phyloP scores from a whole-genome alignment of 2,329 filamentous ascomycete genomes.

The Teratosphaeria destructans region DNA sequence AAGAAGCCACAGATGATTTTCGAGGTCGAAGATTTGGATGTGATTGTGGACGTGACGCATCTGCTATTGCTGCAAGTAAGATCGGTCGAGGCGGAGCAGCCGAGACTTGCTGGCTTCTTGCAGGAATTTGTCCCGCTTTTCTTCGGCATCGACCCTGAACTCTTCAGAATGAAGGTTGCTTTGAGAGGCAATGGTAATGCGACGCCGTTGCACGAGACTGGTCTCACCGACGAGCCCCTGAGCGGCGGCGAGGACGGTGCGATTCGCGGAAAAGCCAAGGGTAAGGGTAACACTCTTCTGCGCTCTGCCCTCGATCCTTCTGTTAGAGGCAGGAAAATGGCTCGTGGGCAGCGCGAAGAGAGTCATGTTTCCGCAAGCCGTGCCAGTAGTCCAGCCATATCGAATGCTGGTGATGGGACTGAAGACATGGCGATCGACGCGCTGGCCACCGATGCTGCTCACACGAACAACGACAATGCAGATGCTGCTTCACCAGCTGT shows the following conservation, averaged over 20 bases:
- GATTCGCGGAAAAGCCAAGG: slow-evolving; percentile 52
- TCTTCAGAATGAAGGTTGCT: slow-evolving; percentile 58
- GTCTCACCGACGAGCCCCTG: slow-evolving; percentile 37
- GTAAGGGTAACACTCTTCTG: slow-evolving; percentile 64
- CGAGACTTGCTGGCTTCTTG: slow-evolving; percentile 36
- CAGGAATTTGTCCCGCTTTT: slow-evolving; percentile 41
- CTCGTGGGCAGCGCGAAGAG: slow-evolving; percentile 65
- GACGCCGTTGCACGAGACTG: slow-evolving; percentile 44
- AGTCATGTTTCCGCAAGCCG: slow-evolving; percentile 71
- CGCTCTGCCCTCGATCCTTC: slow-evolving; percentile 71
- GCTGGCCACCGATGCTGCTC: slow-evolving; percentile 24
- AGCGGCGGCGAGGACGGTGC: slow-evolving; percentile 60
- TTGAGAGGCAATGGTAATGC: slow-evolving; percentile 28
- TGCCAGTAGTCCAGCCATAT: slow-evolving; percentile 78
- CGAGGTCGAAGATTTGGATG: slow-evolving; percentile 49
- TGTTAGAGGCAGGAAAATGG: slow-evolving; percentile 58
- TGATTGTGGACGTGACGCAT: slow-evolving; percentile 42
- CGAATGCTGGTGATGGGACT: slow-evolving; percentile 56
- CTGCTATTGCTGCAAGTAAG: slow-evolving; percentile 36
- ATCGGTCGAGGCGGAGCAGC: slow-evolving; percentile 34
- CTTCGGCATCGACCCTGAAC: slow-evolving; percentile 38
- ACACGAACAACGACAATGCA: slow-evolving; percentile 44
- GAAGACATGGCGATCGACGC: slow-evolving; percentile 54
- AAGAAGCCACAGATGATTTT: slow-evolving; percentile 56
- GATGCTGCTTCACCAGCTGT: slow-evolving; percentile 39